phyloP scores from a whole-genome alignment of 1,284 basidiomycete species.

The Moesziomyces globuligerus region DNA sequence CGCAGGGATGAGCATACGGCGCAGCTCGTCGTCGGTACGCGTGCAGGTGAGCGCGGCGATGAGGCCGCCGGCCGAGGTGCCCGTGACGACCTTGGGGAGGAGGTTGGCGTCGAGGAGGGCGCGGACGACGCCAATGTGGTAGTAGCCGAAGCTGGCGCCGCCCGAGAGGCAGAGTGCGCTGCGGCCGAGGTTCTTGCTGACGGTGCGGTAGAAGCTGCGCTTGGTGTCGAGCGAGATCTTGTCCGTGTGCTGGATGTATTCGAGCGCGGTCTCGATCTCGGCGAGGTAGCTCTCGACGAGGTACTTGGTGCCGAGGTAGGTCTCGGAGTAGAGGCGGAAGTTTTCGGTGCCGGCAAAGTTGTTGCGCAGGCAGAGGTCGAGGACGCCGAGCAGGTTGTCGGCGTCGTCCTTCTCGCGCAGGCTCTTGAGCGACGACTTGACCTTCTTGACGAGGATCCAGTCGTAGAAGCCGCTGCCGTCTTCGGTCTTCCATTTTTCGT shows the following conservation, averaged over 20 bases:
- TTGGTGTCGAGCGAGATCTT: slow-evolving; percentile 86
- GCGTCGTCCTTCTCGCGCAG: slow-evolving; percentile 78
- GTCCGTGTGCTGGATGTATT: slow-evolving; percentile 48
- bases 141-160: slow-evolving; percentile 91
- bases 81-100: slow-evolving; percentile 85
- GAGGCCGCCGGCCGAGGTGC: slow-evolving; percentile 91
- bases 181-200: slow-evolving; percentile 87
- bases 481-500: slow-evolving; percentile 61
- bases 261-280: slow-evolving; percentile 53
- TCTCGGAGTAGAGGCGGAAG: slow-evolving; percentile 85
- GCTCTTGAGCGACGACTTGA: slow-evolving; percentile 69
- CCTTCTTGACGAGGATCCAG: slow-evolving; percentile 66
- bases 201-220: slow-evolving; percentile 86
- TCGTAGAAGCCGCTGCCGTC: slow-evolving; percentile 63
- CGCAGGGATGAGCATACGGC: slow-evolving; percentile 70
- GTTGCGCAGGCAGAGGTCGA: slow-evolving; percentile 88
- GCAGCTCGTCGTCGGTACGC: slow-evolving; percentile 87
- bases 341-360: slow-evolving; percentile 97
- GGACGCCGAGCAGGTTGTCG: slow-evolving; percentile 81
- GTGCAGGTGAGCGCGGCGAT: slow-evolving; percentile 79
- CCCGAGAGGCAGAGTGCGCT: slow-evolving; percentile 92
- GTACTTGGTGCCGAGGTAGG: slow-evolving; percentile 70
- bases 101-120: slow-evolving; percentile 88
- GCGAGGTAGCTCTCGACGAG: slow-evolving; percentile 58
- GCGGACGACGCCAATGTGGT: slow-evolving; percentile 87